phyloP scores from a whole-genome alignment of 805 yeast species.

The Yamadazyma laniorum region DNA sequence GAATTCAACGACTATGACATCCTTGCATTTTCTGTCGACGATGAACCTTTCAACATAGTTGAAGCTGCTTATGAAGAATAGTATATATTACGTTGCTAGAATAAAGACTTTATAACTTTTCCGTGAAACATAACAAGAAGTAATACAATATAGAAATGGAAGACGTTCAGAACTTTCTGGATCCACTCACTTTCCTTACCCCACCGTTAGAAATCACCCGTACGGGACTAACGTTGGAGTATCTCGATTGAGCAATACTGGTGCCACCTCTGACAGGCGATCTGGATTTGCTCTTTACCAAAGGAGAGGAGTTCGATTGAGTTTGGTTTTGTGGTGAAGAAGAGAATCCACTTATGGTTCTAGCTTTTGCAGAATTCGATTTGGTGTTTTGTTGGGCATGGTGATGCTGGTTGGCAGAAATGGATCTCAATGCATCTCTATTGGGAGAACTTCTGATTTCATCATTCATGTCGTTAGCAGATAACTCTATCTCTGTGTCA shows the following conservation, averaged over 20 bases:
- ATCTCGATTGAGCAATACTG: slow-evolving; percentile 14
- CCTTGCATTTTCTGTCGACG: slow-evolving; percentile 41
- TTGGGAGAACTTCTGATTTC: slow-evolving; percentile 17
- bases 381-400: slow-evolving; percentile 25
- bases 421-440: slow-evolving; percentile 42
- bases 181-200: slow-evolving; percentile 26
- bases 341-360: slow-evolving; percentile 15
- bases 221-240: slow-evolving; percentile 14
- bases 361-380: slow-evolving; percentile 11
- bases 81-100: background rate
- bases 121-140: background rate
- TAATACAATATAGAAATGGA: slow-evolving; percentile 8
- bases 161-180: slow-evolving; percentile 12
- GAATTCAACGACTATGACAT: slow-evolving; percentile 40
- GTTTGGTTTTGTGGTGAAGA: slow-evolving; percentile 13
- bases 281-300: slow-evolving; percentile 15
- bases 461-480: slow-evolving; percentile 5
- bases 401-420: slow-evolving; percentile 32
- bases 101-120: background rate
- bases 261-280: slow-evolving; percentile 20
- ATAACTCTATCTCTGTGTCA: slow-evolving; percentile 8
- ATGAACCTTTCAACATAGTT: slow-evolving; percentile 32
- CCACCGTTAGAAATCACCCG: slow-evolving; percentile 23
- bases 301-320: slow-evolving; percentile 12
- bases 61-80: slow-evolving; percentile 36